phyloP scores from a whole-genome alignment of 371 early-diverging fungal genomes.

The Syncephalis fuscata region DNA sequence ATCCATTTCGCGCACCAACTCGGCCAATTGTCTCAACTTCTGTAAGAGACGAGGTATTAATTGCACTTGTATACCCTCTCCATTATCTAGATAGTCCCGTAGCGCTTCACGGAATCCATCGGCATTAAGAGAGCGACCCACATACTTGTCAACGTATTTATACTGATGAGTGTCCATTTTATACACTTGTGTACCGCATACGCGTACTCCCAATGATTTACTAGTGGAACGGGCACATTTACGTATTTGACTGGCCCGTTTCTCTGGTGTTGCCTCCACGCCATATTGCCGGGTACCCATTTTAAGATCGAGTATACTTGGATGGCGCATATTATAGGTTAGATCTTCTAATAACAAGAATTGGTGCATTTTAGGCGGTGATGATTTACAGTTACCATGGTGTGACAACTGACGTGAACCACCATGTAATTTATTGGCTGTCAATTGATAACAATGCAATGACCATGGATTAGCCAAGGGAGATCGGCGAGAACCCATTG shows the following conservation, averaged over 20 bases:
- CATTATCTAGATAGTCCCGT: constrained; percentile 60
- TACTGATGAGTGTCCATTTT: constrained; percentile 24
- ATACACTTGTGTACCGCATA: constrained; percentile 91
- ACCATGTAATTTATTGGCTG: constrained; percentile 11
- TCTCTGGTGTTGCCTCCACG: constrained; percentile 64
- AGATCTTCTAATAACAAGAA: constrained; percentile 84
- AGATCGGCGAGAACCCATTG: constrained; percentile 7
- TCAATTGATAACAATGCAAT: constrained; percentile 16
- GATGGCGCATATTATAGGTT: constrained; percentile 67
- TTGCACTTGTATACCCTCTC: constrained; percentile 36
- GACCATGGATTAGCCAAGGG: constrained; percentile 29
- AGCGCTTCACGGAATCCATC: constrained; percentile 56
- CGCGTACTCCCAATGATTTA: constrained; percentile 74
- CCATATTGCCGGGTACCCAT: constrained; percentile 97
- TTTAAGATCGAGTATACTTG: constrained; percentile 91
- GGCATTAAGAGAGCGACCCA: constrained; percentile 65
- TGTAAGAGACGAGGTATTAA: constrained; percentile 58
- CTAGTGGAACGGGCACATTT: constrained; percentile 88
- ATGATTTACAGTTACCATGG: constrained; percentile 1
- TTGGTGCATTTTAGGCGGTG: constrained; percentile 5
- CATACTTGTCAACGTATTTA: constrained; percentile 81
- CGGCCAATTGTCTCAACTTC: constrained; percentile 46
- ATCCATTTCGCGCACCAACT: constrained; percentile 46
- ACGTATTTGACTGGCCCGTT: constrained; percentile 65
- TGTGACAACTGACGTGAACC: constrained; percentile 8